Conservation (phyloP, 345 rosid genomes). For the Eucalyptus albens region DNA sequence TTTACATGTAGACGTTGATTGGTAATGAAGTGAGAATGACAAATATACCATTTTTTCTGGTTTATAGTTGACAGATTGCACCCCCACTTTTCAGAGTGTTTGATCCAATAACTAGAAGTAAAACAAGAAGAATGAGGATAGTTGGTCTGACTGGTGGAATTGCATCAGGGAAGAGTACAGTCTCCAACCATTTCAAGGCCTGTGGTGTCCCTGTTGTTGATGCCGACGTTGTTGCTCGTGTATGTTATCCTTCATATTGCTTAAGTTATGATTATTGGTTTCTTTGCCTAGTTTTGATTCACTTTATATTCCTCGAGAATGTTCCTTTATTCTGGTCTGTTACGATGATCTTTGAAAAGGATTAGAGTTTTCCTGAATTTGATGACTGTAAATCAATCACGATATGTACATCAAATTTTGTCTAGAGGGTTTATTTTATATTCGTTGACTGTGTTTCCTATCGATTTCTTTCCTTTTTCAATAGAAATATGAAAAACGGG, state of each 20-base stretch:
- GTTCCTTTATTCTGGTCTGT: neutral
- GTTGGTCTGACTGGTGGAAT: constrained; percentile 90
- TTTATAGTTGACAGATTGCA: neutral
- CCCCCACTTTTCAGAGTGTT: neutral
- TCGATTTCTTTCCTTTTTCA: neutral
- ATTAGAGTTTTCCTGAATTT: neutral
- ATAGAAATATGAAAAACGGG: neutral
- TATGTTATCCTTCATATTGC: neutral
- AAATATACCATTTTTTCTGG: neutral
- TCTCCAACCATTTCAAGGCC: constrained; percentile 68
- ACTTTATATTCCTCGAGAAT: neutral
- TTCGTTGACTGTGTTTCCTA: neutral
- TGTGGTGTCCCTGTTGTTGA: constrained; percentile 67
- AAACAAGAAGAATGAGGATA: constrained; percentile 43
- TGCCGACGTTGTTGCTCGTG: constrained; percentile 77
- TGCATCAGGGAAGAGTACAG: constrained; percentile 86
- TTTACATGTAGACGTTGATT: neutral
- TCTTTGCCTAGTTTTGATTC: neutral
- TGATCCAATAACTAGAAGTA: neutral
- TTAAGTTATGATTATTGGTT: neutral
- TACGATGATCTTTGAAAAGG: neutral
- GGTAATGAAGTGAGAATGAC: neutral
- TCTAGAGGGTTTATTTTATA: neutral
- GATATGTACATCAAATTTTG: neutral
- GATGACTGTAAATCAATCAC: neutral